A percentile compares a stretch with the other conserved stretches of the same genome.
Evolutionary conservation across 176 grass and related monocot genomes (phyloP).

Genomic region (Cocos nucifera): DNA sequence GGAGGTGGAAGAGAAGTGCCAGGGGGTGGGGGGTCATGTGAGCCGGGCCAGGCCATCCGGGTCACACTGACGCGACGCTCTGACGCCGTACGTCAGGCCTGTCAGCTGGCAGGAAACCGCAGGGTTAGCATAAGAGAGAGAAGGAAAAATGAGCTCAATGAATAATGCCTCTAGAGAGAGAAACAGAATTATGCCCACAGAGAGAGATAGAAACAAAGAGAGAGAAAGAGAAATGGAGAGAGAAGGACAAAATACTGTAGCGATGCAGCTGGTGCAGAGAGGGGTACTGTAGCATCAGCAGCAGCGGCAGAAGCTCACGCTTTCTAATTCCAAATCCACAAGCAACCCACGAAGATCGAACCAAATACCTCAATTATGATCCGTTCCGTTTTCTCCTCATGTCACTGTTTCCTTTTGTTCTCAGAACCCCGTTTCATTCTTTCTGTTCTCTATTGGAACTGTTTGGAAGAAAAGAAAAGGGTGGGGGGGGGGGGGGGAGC

Average conservation of each 20-base stretch:
- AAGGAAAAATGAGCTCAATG: too few relatives aligned
- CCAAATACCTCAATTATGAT: too few relatives aligned
- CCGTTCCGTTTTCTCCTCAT: too few relatives aligned
- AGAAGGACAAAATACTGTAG: not conserved
- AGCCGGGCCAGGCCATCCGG: not conserved
- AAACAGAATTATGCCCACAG: not conserved
- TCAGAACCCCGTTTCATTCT: not conserved
- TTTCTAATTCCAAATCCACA: not conserved
- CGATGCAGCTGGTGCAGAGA: not conserved
- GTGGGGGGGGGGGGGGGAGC: not conserved
- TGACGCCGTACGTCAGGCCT: slow-evolving; percentile 7
- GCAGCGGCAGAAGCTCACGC: not conserved
- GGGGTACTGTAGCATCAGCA: not conserved
- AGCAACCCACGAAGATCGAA: too few relatives aligned
- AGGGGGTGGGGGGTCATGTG: not conserved
- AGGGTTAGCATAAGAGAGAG: too few relatives aligned
- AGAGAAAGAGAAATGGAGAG: not conserved
- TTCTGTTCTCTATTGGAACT: not conserved
- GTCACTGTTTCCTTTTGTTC: too few relatives aligned
- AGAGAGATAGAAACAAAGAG: not conserved
- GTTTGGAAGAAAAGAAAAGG: not conserved
- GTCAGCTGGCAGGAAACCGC: slow-evolving; percentile 16
- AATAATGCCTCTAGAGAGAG: too few relatives aligned
- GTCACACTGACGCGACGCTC: slow-evolving; percentile 6
- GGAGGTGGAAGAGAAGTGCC: not conserved